Percentiles rank a stretch among this genome's conserved stretches.
phyloP scores from a whole-genome alignment of 2,329 filamentous ascomycete species.

The Diaporthe sp. region DNA sequence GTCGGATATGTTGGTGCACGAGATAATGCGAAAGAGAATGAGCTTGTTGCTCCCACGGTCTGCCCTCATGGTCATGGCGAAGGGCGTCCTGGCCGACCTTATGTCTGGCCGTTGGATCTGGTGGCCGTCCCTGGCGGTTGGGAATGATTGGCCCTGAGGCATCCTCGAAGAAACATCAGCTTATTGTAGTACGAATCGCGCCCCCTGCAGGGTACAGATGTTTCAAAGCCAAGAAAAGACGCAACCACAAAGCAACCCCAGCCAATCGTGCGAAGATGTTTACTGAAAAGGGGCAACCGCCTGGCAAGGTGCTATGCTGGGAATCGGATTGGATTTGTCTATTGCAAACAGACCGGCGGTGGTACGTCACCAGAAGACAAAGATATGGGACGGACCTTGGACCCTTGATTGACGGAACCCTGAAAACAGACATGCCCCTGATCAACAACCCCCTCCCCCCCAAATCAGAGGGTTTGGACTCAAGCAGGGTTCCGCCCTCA shows the following conservation, averaged over 20 bases:
- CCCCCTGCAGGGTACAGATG: conserved; percentile 10
- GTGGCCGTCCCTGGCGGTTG: not conserved
- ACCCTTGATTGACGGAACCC: not conserved
- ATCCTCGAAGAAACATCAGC: not conserved
- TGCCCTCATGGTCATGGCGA: not conserved
- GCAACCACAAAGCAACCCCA: not conserved
- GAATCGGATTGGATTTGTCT: not conserved
- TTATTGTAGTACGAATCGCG: not conserved
- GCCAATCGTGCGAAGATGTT: not conserved
- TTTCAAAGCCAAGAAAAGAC: conserved; percentile 24
- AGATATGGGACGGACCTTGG: not conserved
- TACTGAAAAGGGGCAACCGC: not conserved
- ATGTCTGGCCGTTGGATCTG: not conserved
- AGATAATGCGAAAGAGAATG: not conserved
- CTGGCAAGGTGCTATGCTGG: not conserved
- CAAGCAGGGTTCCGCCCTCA: not conserved
- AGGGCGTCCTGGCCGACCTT: conserved; percentile 28
- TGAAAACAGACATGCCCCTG: not conserved
- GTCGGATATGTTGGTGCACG: not conserved
- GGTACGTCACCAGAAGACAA: not conserved
- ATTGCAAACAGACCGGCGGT: not conserved
- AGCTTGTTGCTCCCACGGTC: conserved; percentile 16
- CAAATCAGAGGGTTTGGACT: not conserved
- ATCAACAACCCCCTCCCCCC: too few species aligned
- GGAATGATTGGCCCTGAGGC: conserved; percentile 24